Percentiles rank a stretch among this genome's conserved stretches.
Evolutionary conservation across 78 protist genomes (phyloP).

Genomic region (Fonticula alba): DNA sequence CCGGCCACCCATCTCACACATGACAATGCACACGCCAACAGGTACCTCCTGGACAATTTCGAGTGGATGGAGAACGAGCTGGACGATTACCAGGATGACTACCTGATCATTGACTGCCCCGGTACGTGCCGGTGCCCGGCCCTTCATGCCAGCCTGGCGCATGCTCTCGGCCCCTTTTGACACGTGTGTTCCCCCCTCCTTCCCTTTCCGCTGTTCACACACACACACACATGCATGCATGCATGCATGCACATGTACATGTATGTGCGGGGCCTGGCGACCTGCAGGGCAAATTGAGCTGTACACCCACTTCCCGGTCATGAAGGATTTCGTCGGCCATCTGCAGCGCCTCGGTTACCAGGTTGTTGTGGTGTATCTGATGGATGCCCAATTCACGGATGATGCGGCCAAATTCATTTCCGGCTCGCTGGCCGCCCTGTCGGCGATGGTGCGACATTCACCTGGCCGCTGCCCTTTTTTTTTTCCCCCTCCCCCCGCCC

Average conservation of each 20-base stretch:
- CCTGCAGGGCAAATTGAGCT: slow-evolving; percentile 84
- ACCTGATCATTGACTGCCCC: slow-evolving; percentile 86
- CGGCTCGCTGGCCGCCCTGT: slow-evolving; percentile 49
- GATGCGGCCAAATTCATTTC: slow-evolving; percentile 35
- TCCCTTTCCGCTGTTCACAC: too few species aligned
- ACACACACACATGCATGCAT: neutral
- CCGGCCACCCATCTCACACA: too few species aligned
- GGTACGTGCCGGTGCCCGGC: too few species aligned
- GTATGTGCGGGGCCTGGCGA: neutral
- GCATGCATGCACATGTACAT: neutral
- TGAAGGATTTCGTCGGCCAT: slow-evolving; percentile 30
- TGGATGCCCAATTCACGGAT: slow-evolving; percentile 55
- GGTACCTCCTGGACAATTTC: slow-evolving; percentile 47
- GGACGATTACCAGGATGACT: slow-evolving; percentile 83
- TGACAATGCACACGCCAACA: neutral
- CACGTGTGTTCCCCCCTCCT: too few species aligned
- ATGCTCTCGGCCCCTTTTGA: too few species aligned
- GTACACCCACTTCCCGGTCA: slow-evolving; percentile 70
- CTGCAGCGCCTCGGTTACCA: slow-evolving; percentile 35
- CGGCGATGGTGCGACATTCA: slow-evolving; percentile 90
- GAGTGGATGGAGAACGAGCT: slow-evolving; percentile 72
- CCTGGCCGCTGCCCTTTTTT: too few species aligned
- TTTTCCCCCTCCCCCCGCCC: too few species aligned
- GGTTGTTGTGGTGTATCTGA: slow-evolving; percentile 43
- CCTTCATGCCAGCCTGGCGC: too few species aligned